Evolutionary conservation across 140 eudicot genomes (phyloP).

Genomic region (Ambrosia hybrid): DNA sequence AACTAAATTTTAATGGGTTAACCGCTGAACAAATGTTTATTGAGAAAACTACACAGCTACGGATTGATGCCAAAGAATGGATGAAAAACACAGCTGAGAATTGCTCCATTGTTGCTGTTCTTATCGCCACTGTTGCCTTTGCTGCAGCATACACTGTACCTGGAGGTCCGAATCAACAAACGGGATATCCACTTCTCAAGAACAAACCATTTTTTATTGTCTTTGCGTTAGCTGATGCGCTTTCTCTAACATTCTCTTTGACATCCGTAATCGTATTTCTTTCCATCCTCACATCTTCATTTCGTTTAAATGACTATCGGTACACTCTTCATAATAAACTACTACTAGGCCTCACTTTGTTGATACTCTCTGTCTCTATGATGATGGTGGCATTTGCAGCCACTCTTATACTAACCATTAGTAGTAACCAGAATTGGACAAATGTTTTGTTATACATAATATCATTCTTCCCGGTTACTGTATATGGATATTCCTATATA

Average conservation of each 20-base stretch:
- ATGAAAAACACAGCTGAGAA: not conserved
- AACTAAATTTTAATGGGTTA: too few relatives aligned
- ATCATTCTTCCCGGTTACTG: slow-evolving; percentile 27
- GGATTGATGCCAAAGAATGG: not conserved
- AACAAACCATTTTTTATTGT: slow-evolving; percentile 31
- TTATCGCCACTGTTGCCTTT: slow-evolving; percentile 47
- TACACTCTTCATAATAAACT: slow-evolving; percentile 34
- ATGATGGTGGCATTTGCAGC: slow-evolving; percentile 50
- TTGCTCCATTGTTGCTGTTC: slow-evolving; percentile 16
- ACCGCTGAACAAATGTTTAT: too few relatives aligned
- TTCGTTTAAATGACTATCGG: slow-evolving; percentile 25
- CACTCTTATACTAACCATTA: slow-evolving; percentile 25
- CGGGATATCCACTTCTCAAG: slow-evolving; percentile 38
- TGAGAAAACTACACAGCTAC: too few relatives aligned
- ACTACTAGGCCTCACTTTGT: slow-evolving; percentile 30
- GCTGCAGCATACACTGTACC: slow-evolving; percentile 56
- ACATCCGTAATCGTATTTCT: slow-evolving; percentile 37
- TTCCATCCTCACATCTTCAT: slow-evolving; percentile 39
- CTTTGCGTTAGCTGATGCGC: slow-evolving; percentile 39
- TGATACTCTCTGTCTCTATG: slow-evolving; percentile 38
- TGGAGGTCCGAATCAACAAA: slow-evolving; percentile 37
- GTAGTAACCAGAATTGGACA: slow-evolving; percentile 27
- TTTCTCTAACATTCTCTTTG: slow-evolving; percentile 37
- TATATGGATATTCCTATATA: slow-evolving; percentile 16
- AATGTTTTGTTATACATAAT: slow-evolving; percentile 18